Evolutionary conservation across 495 filamentous ascomycete species (phyloP), one percentile per base, ranked within the genome.

Genomic region (Hypoxylon perforatum): DNA sequence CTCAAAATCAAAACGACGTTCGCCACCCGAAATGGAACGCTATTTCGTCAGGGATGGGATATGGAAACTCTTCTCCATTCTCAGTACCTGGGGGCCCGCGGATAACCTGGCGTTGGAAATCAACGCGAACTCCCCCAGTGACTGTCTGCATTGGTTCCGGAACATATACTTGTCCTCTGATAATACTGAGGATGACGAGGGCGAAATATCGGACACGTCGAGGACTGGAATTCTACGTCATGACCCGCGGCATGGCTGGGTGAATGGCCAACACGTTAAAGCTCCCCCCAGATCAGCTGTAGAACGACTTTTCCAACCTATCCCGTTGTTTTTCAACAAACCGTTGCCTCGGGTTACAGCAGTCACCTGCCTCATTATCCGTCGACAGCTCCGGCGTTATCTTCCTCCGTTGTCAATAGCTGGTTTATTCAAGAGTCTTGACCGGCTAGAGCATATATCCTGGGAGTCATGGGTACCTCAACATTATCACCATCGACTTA

Each of bases 381-480:
- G 67, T 62, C 67, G 63, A 66, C 62, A 70, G 58, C 38, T 70
- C 38, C 62, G 67, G 12, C 67, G 67, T 57, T 57, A 56, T 61
- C 52, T 65, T 55, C 39, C 54, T 50, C 54, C 56, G 39, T 22
- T 4, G 2, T 41, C 28, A 35, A 57, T 70, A 28, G 22, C 48
- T n/a, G n/a, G 54, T 6, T 56, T 69, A 56, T 19, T 61, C 17
- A 46, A 42, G 33, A 65, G 39, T 17, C 42, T 65, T 61, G 18
- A 53, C 46, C 42, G 62, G 44, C 46, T 65, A 35, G 55, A 65
- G 21, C 55, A 50, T 23, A 60, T 61, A 38, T 52, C 46, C 42
- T 61, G 61, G 53, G 62, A 65, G 62, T 55, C 62, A 21, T 65
- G 62, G 62, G 46, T 12, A 45, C 45, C 55, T n/a, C n/a, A n/a